phyloP scores from a whole-genome alignment of 352 stramenopile species.

The Blastocystis sp. region DNA sequence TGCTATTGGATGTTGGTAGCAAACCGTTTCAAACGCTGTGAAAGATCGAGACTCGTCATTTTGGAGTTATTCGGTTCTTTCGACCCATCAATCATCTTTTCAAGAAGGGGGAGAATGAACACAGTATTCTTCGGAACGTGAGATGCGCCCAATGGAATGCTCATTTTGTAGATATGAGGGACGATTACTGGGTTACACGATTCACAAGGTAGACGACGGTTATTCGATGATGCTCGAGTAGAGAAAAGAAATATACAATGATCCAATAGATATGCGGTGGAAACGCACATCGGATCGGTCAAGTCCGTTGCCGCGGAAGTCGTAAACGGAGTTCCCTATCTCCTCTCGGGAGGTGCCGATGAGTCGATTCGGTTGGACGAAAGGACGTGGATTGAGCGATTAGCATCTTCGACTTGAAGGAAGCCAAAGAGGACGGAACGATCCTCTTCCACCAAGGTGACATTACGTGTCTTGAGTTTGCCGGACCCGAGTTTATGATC shows the following conservation, averaged over 20 bases:
- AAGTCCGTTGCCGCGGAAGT: neutral
- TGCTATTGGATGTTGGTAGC: too few species aligned
- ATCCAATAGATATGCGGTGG: constrained; percentile 36
- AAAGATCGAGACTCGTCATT: too few species aligned
- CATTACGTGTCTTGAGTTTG: constrained; percentile 75
- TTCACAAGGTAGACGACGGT: neutral
- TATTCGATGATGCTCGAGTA: constrained; percentile 11
- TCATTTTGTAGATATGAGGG: constrained; percentile 40
- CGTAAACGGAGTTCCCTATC: constrained; percentile 17
- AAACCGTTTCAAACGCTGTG: too few species aligned
- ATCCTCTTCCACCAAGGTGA: constrained; percentile 59
- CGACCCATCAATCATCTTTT: too few species aligned
- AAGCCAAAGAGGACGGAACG: constrained; percentile 30
- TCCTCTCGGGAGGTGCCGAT: constrained; percentile 47
- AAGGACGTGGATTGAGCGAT: neutral
- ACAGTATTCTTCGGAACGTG: constrained; percentile 51
- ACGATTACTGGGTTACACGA: constrained; percentile 15
- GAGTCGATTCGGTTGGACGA: constrained; percentile 31
- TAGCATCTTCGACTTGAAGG: constrained; percentile 48
- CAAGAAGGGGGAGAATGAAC: constrained; percentile 30
- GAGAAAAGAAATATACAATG: neutral
- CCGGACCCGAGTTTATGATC: constrained; percentile 72
- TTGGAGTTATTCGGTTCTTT: too few species aligned
- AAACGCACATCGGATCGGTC: constrained; percentile 51
- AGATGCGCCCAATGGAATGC: neutral